Percentiles rank a stretch among this genome's conserved stretches.
phyloP scores from a whole-genome alignment of 495 filamentous ascomycete species.

The Staphylotrichum tortipilum region DNA sequence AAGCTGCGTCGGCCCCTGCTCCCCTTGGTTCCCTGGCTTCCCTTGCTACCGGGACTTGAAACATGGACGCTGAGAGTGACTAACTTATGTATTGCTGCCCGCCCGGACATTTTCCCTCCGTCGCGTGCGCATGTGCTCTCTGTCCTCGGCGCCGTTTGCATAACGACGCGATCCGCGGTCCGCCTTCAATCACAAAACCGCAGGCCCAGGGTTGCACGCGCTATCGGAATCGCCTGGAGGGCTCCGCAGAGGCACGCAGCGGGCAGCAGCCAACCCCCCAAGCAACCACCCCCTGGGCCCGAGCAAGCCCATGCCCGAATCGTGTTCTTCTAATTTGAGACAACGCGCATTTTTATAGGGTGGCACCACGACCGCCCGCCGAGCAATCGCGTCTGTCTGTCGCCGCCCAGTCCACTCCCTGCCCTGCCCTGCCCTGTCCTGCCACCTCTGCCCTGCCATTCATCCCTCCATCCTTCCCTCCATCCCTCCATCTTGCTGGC shows the following conservation, averaged over 20 bases:
- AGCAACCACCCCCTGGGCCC: constrained; percentile 12
- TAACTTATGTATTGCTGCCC: no score
- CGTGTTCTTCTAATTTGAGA: constrained; percentile 23
- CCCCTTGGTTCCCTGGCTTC: no score
- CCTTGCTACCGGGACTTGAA: constrained; percentile 5
- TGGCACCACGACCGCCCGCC: constrained; percentile 17
- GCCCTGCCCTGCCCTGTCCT: no score
- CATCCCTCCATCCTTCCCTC: neutral
- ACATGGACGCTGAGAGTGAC: constrained; percentile 1
- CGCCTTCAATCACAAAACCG: no score
- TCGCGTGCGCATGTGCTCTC: neutral
- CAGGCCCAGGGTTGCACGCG: neutral
- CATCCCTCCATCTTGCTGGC: neutral
- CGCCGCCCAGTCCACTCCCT: no score
- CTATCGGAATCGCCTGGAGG: neutral
- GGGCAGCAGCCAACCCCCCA: no score
- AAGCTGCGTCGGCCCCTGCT: no score
- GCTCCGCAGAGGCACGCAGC: constrained; percentile 10
- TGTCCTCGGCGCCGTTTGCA: neutral
- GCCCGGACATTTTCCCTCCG: neutral
- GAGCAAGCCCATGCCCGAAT: constrained; percentile 20
- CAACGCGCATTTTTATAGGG: constrained; percentile 19
- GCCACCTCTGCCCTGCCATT: no score
- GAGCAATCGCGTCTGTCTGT: constrained; percentile 9
- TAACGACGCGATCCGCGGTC: constrained; percentile 6